Evolutionary conservation across 2,329 filamentous ascomycete species (phyloP).

Genomic region (Fusarium neocosmosporiellum): DNA sequence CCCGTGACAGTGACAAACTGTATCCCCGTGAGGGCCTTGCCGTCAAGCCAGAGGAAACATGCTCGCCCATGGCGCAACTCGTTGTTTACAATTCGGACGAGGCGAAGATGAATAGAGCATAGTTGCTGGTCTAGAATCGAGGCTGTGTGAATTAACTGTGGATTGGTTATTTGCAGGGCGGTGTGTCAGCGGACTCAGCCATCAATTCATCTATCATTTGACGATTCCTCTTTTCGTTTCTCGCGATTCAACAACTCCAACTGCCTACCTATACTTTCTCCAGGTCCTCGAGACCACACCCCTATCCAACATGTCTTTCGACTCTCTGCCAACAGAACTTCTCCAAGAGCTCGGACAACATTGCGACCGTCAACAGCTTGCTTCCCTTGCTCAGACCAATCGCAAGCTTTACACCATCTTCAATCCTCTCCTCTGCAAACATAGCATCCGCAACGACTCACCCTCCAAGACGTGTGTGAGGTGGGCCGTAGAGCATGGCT

Average conservation of each 20-base stretch:
- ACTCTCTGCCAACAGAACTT: not conserved
- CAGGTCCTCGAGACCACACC: not conserved
- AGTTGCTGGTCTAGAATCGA: not conserved
- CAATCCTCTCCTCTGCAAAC: conserved; percentile 4
- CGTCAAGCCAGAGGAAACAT: not conserved
- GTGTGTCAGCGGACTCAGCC: not conserved
- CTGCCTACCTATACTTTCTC: not conserved
- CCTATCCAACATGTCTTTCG: not conserved
- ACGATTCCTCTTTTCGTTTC: not conserved
- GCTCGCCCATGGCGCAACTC: not conserved
- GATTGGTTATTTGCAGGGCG: not conserved
- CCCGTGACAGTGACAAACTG: not conserved
- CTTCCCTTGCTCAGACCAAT: not conserved
- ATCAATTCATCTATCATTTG: too few relatives aligned
- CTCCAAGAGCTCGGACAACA: not conserved
- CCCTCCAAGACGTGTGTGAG: not conserved
- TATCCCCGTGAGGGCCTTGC: not conserved
- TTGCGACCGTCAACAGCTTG: not conserved
- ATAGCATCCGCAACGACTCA: conserved; percentile 9
- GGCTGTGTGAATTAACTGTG: not conserved
- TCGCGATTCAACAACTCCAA: not conserved
- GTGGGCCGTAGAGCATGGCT: conserved; percentile 4
- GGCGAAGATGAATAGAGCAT: not conserved
- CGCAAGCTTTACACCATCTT: conserved; percentile 1
- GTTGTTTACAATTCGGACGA: too few relatives aligned